Evolutionary conservation across 2,329 filamentous ascomycete species (phyloP).

Genomic region (Penicillium occitanis): DNA sequence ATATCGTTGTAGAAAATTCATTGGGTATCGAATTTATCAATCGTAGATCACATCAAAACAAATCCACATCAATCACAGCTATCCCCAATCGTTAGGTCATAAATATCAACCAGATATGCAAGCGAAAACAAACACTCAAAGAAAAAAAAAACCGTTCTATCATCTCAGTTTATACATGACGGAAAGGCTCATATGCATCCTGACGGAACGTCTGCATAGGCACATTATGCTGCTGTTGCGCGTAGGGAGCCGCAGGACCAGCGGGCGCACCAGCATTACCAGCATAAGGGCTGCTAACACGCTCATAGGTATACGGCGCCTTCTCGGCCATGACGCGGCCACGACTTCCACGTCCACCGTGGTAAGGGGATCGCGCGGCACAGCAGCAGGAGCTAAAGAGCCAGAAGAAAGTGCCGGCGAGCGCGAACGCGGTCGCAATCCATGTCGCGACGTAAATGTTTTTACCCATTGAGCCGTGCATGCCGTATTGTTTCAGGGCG

Average conservation of each 20-base stretch:
- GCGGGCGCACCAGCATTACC: conserved; percentile 23
- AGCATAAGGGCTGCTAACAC: conserved; percentile 45
- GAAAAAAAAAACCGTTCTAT: background rate
- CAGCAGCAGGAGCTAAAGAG: conserved; percentile 90
- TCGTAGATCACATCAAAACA: background rate
- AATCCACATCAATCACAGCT: background rate
- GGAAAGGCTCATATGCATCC: conserved; percentile 39
- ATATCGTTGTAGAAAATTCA: conserved; percentile 1
- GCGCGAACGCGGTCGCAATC: conserved; percentile 74
- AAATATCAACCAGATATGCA: background rate
- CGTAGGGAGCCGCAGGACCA: conserved; percentile 22
- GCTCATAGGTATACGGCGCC: conserved; percentile 62
- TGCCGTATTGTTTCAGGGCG: conserved; percentile 69
- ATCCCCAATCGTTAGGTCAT: conserved; percentile 13
- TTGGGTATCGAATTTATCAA: conserved; percentile 12
- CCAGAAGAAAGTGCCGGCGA: conserved; percentile 84
- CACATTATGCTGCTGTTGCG: conserved; percentile 25
- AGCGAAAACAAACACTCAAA: background rate
- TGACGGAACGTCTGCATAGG: conserved; percentile 31
- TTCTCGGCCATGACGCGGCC: conserved; percentile 54
- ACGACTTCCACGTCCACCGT: conserved; percentile 38
- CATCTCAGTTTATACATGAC: conserved; percentile 29
- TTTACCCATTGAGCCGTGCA: conserved; percentile 65
- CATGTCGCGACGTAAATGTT: conserved; percentile 72
- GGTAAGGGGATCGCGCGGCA: conserved; percentile 60